Conservation (phyloP, 345 rosid genomes). For the Arabidopsis arenosa region DNA sequence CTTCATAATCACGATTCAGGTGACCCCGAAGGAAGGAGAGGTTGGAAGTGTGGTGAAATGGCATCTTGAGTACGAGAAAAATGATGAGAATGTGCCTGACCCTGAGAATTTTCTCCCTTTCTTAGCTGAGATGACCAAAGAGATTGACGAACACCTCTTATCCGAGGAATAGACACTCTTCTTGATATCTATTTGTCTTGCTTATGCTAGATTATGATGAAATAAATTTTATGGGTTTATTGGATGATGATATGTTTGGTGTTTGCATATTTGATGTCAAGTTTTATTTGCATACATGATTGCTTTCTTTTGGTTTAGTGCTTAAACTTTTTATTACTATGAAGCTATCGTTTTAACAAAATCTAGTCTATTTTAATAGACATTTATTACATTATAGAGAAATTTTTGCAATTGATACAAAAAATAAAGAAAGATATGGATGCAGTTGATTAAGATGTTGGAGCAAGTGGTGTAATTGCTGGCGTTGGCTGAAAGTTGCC, state of each 20-base stretch:
- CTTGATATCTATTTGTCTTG: neutral
- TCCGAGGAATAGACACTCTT: constrained; percentile 2
- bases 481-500: too few relatives aligned
- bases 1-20: constrained; percentile 7
- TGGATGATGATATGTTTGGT: neutral
- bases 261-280: neutral
- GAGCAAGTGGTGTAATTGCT: too few relatives aligned
- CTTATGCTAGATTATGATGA: neutral
- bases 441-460: neutral
- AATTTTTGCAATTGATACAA: neutral
- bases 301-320: neutral
- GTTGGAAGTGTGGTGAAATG: constrained; percentile 25
- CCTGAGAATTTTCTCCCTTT: constrained; percentile 2
- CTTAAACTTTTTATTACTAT: neutral
- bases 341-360: too few relatives aligned
- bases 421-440: neutral
- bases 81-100: neutral
- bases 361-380: too few relatives aligned
- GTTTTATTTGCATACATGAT: neutral
- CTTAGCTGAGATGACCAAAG: constrained; percentile 20
- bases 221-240: neutral
- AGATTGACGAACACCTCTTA: constrained; percentile 6
- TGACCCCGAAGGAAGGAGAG: neutral
- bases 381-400: too few relatives aligned
- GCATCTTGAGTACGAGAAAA: constrained; percentile 6